Conservation (phyloP, 768 basidiomycete genomes). For the Mycena crocata region DNA sequence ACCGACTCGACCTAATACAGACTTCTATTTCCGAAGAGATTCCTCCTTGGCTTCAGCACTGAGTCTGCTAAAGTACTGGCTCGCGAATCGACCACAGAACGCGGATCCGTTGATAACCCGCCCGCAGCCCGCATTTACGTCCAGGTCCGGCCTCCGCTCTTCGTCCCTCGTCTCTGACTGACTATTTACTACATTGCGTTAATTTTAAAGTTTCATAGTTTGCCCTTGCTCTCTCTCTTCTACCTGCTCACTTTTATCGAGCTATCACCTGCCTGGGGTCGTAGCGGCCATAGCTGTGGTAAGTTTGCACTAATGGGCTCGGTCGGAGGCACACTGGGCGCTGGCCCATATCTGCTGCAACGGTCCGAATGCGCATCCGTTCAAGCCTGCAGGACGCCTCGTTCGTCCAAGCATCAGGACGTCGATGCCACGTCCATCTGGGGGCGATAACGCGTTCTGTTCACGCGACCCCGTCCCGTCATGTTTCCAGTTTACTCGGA, state of each 20-base stretch:
- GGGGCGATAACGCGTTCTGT: conserved; percentile 35
- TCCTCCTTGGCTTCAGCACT: conserved; percentile 16
- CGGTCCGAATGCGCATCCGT: conserved; percentile 23
- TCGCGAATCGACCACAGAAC: conserved; percentile 26
- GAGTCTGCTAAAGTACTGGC: conserved; percentile 7
- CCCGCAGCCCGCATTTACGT: conserved; percentile 16
- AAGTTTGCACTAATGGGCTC: conserved; percentile 16
- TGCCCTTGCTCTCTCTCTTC: conserved; percentile 11
- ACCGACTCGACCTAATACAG: background rate
- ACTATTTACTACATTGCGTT: conserved; percentile 29
- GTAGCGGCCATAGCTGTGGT: conserved; percentile 7
- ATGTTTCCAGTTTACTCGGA: conserved; percentile 35
- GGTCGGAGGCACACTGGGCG: background rate
- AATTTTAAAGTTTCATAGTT: conserved; percentile 31
- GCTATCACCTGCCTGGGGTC: too few relatives aligned
- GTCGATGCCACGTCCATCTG: conserved; percentile 29
- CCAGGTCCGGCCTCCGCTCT: conserved; percentile 31
- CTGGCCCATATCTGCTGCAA: conserved; percentile 18
- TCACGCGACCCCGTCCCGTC: conserved; percentile 36
- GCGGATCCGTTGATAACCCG: conserved; percentile 17
- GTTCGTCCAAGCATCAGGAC: conserved; percentile 27
- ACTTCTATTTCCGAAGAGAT: conserved; percentile 17
- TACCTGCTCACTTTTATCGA: background rate
- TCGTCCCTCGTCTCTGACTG: conserved; percentile 19
- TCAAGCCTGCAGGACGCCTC: conserved; percentile 30